phyloP scores from a whole-genome alignment of 768 basidiomycete genomes.

The Cyclocybe aegerita region DNA sequence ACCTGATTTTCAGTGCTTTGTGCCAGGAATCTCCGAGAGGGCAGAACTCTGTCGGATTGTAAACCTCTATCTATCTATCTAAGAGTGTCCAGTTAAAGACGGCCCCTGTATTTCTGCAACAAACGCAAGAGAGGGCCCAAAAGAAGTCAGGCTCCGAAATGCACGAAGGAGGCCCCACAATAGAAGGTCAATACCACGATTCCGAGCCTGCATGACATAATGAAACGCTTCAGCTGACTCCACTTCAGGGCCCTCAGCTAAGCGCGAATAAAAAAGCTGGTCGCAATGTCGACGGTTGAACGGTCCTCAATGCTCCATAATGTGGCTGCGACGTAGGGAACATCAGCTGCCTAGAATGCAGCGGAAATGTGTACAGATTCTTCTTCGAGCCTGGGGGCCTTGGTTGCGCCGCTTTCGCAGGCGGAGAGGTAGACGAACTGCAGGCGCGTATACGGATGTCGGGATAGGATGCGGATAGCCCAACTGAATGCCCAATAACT shows the following conservation, averaged over 20 bases:
- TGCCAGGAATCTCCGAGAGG: too few species aligned
- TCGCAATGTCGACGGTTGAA: slow-evolving; percentile 24
- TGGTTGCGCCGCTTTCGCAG: slow-evolving; percentile 30
- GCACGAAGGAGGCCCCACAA: slow-evolving; percentile 16
- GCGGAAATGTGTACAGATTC: slow-evolving; percentile 35
- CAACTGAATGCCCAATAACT: slow-evolving; percentile 1
- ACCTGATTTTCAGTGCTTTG: too few species aligned
- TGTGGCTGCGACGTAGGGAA: slow-evolving; percentile 28
- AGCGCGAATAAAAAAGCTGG: slow-evolving; percentile 25
- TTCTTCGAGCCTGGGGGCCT: slow-evolving; percentile 18
- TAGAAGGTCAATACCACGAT: slow-evolving; percentile 6
- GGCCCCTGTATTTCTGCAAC: too few species aligned
- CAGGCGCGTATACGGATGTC: slow-evolving; percentile 5
- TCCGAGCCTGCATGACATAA: slow-evolving; percentile 8
- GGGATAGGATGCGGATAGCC: slow-evolving; percentile 14
- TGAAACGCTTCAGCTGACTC: slow-evolving; percentile 17
- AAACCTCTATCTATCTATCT: too few species aligned
- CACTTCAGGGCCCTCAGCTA: not conserved
- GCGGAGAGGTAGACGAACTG: slow-evolving; percentile 36
- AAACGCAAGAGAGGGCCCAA: too few species aligned
- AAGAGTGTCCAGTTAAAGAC: too few species aligned
- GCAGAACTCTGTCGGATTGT: too few species aligned
- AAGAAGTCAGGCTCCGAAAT: slow-evolving; percentile 13
- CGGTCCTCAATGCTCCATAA: slow-evolving; percentile 33
- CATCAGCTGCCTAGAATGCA: slow-evolving; percentile 26